phyloP scores from a whole-genome alignment of 1,139 yeast genomes.

The Hyphopichia burtonii region DNA sequence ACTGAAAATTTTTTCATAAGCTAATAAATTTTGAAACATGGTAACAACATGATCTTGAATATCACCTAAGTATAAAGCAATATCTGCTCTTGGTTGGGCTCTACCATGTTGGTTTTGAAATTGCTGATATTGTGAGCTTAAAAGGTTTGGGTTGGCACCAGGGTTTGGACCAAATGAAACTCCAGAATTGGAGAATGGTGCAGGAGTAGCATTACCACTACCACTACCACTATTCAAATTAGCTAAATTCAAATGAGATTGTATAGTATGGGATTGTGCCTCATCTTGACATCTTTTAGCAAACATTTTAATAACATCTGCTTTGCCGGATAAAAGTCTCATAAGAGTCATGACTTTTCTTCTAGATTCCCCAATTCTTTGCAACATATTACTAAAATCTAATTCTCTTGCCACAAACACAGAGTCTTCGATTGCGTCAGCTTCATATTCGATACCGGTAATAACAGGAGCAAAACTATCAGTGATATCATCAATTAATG shows the following conservation, averaged over 20 bases:
- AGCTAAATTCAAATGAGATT: conserved; percentile 6
- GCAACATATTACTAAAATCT: conserved; percentile 72
- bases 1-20: conserved; percentile 90
- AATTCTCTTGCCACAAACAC: conserved; percentile 36
- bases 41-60: conserved; percentile 97
- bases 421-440: conserved; percentile 88
- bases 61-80: conserved; percentile 89
- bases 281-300: conserved; percentile 93
- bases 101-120: conserved; percentile 14
- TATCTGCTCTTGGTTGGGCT: conserved; percentile 77
- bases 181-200: conserved; percentile 13
- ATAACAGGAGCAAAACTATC: conserved; percentile 93
- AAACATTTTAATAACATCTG: conserved; percentile 96
- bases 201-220: conserved; percentile 4
- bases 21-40: conserved; percentile 85
- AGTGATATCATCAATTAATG: conserved; percentile 88
- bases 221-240: neutral
- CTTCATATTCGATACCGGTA: conserved; percentile 83
- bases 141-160: conserved; percentile 12
- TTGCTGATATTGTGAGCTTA: conserved; percentile 14
- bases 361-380: conserved; percentile 84
- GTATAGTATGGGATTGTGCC: conserved; percentile 10
- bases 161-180: conserved; percentile 20
- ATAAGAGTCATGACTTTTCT: conserved; percentile 89
- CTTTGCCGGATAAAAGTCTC: conserved; percentile 89